A percentile compares a stretch with the other conserved stretches of the same genome.
phyloP scores from a whole-genome alignment of 768 basidiomycete species.

The Leccinum pellstonianum region DNA sequence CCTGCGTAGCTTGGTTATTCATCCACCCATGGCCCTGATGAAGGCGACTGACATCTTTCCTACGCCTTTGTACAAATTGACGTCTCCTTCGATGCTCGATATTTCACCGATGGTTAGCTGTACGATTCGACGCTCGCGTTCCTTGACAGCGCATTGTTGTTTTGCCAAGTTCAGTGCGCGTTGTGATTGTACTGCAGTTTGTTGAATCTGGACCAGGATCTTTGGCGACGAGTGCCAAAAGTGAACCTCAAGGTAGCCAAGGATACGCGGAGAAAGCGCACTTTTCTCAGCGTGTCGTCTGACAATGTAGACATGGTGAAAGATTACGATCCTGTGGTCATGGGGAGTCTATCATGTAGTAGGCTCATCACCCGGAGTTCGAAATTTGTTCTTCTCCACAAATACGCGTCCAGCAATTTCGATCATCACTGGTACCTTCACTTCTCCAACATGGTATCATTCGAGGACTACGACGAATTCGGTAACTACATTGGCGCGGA shows the following conservation, averaged over 20 bases:
- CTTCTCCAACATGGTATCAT: constrained; percentile 46
- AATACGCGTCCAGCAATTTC: constrained; percentile 22
- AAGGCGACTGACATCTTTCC: constrained; percentile 76
- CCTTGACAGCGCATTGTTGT: constrained; percentile 78
- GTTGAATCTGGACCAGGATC: constrained; percentile 93
- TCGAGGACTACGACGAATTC: constrained; percentile 88
- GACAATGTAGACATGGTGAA: constrained; percentile 53
- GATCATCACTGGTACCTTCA: constrained; percentile 11
- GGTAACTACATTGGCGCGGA: constrained; percentile 98
- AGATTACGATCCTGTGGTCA: constrained; percentile 16
- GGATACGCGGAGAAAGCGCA: constrained; percentile 25
- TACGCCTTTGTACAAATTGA: constrained; percentile 90
- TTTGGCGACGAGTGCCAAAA: constrained; percentile 31
- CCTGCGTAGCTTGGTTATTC: constrained; percentile 44
- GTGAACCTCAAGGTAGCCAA: constrained; percentile 18
- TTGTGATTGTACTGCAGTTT: constrained; percentile 85
- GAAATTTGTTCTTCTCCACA: constrained; percentile 29
- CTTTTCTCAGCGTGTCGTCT: constrained; percentile 84
- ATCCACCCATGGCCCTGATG: neutral
- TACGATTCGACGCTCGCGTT: constrained; percentile 85
- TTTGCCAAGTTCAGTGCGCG: constrained; percentile 67
- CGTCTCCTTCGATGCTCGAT: constrained; percentile 61
- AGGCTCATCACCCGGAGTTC: constrained; percentile 30
- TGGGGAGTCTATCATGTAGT: neutral
- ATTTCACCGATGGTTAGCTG: constrained; percentile 90